Base-by-base conservation (phyloP, 202 grass and related monocot genomes). In the Bolboschoenoplectus hybrid region DNA sequence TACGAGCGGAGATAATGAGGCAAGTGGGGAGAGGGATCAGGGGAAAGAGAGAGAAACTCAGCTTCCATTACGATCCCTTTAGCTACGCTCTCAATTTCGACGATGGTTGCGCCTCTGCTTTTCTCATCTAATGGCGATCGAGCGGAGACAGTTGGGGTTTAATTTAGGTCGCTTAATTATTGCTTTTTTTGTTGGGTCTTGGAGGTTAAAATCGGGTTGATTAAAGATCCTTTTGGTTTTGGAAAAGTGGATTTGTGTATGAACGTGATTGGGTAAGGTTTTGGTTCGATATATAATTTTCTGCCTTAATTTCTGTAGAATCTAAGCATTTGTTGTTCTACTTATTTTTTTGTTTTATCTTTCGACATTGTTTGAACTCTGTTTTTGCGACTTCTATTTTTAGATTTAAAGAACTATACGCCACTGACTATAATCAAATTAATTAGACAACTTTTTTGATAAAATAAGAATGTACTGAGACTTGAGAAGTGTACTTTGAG, bases 51-150 rank as follows among this genome's bases (percentile, higher is more conserved):
- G 58, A 67, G 72, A 69, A 81, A 44, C 83, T 89, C 50, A 93
- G 86, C 85, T 97, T 93, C 91, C 91, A 93, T 89, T 97, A 93
- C 80, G 88, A 93, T 71, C 82, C 95, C 84, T 87, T 93, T 67
- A 93, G 94, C 94, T 97, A 97, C 75, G 89, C 94, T 63, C 94
- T 92, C 64, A 97, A 97, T 82, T 93, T 97, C 81, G 91, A 97
- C 68, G 89, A 93, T 76, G 88, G 91, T 43, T 85, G 72, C 66
- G 87, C 41, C 17, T 68, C 66, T 71, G 72, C 76, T 49, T 78
- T 64, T 86, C 81, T 85, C 62, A 74, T 58, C 12, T 51, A 34
- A 70, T 66, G 14, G 4, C 16, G 26, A 70, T 12, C 14, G 1
- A 7, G 38, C 13, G 2, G 45, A 35, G 9, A 2, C 6, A 36